Evolutionary conservation across 192 early-diverging fungal genomes (phyloP).

Genomic region (Spinellus fusiger): DNA sequence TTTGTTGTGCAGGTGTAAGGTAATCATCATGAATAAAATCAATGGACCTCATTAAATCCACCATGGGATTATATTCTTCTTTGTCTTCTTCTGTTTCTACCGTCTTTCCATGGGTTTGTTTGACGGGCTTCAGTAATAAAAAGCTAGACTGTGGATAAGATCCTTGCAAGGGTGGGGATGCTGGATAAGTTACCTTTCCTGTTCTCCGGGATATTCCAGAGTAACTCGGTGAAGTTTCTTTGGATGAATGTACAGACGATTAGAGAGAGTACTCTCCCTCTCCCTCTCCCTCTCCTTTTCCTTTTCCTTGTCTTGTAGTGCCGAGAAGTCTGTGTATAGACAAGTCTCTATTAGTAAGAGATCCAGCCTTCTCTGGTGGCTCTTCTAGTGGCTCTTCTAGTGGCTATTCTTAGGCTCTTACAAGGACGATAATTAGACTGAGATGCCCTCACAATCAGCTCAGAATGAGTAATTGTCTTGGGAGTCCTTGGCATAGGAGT

Average conservation of each 20-base stretch:
- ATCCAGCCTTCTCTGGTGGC: too few relatives aligned
- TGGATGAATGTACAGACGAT: background rate
- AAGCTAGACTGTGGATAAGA: conserved; percentile 20
- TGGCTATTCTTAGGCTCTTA: conserved; percentile 17
- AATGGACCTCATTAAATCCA: conserved; percentile 69
- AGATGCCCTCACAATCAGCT: conserved; percentile 34
- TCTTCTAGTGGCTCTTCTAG: background rate
- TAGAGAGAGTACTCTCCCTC: background rate
- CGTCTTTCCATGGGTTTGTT: conserved; percentile 6
- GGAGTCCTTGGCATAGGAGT: background rate
- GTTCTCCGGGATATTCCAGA: background rate
- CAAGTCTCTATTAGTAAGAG: too few relatives aligned
- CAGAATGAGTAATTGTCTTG: conserved; percentile 38
- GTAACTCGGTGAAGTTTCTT: background rate
- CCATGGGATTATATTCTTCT: conserved; percentile 79
- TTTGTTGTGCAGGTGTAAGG: conserved; percentile 40
- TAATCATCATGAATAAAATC: conserved; percentile 59
- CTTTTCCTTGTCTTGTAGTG: too few relatives aligned
- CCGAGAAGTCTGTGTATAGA: too few relatives aligned
- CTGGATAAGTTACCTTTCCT: background rate
- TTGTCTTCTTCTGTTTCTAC: conserved; percentile 44
- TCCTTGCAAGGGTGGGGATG: background rate
- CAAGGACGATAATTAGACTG: conserved; percentile 38
- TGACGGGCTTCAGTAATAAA: conserved; percentile 40
- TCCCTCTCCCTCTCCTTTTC: background rate